Percentiles rank a stretch among this genome's conserved stretches.
phyloP scores from a whole-genome alignment of 257 asterid species.

The Nicotiana otophora region DNA sequence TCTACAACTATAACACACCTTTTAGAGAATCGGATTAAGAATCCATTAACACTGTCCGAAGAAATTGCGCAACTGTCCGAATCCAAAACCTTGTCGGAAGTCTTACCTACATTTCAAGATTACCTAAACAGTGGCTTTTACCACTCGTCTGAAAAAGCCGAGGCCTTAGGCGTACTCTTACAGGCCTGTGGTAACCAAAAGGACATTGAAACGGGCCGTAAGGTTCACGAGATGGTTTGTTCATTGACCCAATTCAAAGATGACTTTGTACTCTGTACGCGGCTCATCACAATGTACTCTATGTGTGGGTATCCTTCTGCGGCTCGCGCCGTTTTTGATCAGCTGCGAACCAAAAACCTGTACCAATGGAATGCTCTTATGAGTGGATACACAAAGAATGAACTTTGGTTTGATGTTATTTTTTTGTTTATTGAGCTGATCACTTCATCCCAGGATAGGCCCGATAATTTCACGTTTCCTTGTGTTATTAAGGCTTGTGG shows the following conservation, averaged over 20 bases:
- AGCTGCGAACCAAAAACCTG: conserved; percentile 14
- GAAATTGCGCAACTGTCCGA: conserved; percentile 20
- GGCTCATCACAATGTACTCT: conserved; percentile 26
- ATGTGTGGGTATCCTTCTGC: conserved; percentile 19
- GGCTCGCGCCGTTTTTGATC: conserved; percentile 15
- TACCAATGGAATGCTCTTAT: conserved; percentile 34
- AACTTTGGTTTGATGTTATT: conserved; percentile 14
- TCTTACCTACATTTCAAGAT: conserved; percentile 14
- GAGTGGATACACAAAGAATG: conserved; percentile 25
- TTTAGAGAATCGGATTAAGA: not conserved
- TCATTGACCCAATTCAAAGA: conserved; percentile 1
- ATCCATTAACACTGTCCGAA: conserved; percentile 8
- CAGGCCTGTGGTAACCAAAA: conserved; percentile 19
- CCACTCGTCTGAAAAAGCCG: conserved; percentile 9
- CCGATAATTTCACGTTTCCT: conserved; percentile 33
- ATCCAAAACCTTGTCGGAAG: conserved; percentile 7
- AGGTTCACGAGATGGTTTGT: conserved; percentile 19
- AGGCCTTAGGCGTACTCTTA: conserved; percentile 19
- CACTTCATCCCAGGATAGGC: not conserved
- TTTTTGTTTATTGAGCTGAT: conserved; percentile 17
- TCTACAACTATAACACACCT: not conserved
- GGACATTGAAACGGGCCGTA: conserved; percentile 18
- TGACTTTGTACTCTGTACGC: conserved; percentile 16
- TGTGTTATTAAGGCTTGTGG: conserved; percentile 35
- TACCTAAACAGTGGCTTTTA: not conserved